Evolutionary conservation across 208 protist genomes (phyloP).

Genomic region (Plasmodiophora brassicae): DNA sequence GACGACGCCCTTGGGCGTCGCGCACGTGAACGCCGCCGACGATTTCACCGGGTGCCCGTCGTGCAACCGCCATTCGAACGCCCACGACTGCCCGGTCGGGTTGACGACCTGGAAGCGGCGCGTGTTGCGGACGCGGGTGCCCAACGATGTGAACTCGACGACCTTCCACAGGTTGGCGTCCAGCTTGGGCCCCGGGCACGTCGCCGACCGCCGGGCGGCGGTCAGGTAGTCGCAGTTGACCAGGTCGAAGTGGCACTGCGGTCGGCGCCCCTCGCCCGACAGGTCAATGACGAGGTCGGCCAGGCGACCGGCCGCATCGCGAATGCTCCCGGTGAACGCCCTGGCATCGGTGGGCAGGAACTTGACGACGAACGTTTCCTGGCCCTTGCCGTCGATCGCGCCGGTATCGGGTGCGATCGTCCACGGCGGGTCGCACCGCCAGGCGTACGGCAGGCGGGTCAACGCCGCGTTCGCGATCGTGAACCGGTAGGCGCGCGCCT

Average conservation of each 20-base stretch:
- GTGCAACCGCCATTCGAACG: conserved; percentile 82
- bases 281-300: conserved; percentile 60
- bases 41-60: conserved; percentile 51
- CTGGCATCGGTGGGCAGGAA: conserved; percentile 50
- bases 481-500: conserved; percentile 70
- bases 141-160: conserved; percentile 80
- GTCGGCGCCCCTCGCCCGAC: conserved; percentile 73
- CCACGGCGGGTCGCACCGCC: conserved; percentile 63
- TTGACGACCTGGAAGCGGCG: conserved; percentile 86
- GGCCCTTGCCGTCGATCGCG: not conserved
- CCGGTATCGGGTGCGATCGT: conserved; percentile 65
- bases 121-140: conserved; percentile 76
- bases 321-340: not conserved
- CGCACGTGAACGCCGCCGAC: conserved; percentile 72
- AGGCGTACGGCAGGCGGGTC: conserved; percentile 70
- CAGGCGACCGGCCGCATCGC: not conserved
- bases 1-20: conserved; percentile 63
- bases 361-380: conserved; percentile 64
- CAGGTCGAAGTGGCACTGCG: conserved; percentile 90
- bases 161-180: conserved; percentile 56
- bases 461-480: conserved; percentile 75
- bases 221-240: conserved; percentile 76
- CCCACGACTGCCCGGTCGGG: conserved; percentile 78
- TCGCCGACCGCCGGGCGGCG: conserved; percentile 63
- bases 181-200: conserved; percentile 43